phyloP scores from a whole-genome alignment of 495 filamentous ascomycete genomes.

The Penicillium arizonense region DNA sequence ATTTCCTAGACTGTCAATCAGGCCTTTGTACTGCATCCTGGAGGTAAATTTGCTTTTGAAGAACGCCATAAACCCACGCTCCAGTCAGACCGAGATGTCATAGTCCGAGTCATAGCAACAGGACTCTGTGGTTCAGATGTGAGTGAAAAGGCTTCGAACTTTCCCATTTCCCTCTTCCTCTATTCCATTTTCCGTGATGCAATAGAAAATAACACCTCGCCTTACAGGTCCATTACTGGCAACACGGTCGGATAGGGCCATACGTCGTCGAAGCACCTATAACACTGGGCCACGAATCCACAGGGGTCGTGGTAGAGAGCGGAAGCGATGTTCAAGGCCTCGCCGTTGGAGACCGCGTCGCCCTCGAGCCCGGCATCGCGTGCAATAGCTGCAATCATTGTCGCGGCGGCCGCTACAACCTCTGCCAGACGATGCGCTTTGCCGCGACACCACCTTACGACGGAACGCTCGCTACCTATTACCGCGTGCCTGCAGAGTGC shows the following conservation, averaged over 20 bases:
- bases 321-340: slow-evolving; percentile 53
- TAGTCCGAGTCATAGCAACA: slow-evolving; percentile 20
- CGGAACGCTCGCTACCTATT: slow-evolving; percentile 75
- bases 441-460: slow-evolving; percentile 73
- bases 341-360: slow-evolving; percentile 64
- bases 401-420: slow-evolving; percentile 71
- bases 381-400: slow-evolving; percentile 69
- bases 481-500: slow-evolving; percentile 68
- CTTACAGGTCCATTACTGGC: slow-evolving; percentile 55
- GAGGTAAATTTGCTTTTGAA: slow-evolving; percentile 22
- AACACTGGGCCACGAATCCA: slow-evolving; percentile 68
- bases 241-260: slow-evolving; percentile 42
- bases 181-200: not conserved
- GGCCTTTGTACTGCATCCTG: slow-evolving; percentile 23
- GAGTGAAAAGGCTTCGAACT: not conserved
- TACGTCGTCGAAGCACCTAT: slow-evolving; percentile 47
- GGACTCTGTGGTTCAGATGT: slow-evolving; percentile 25
- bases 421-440: slow-evolving; percentile 74
- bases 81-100: slow-evolving; percentile 17
- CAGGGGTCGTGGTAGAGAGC: slow-evolving; percentile 57
- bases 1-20: slow-evolving; percentile 7
- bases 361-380: slow-evolving; percentile 75
- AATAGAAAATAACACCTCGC: not conserved
- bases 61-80: slow-evolving; percentile 9
- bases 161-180: not conserved